Percentiles rank a stretch among this genome's conserved stretches.
phyloP scores from a whole-genome alignment of 2,329 filamentous ascomycete genomes.

The Cercospora sp. region DNA sequence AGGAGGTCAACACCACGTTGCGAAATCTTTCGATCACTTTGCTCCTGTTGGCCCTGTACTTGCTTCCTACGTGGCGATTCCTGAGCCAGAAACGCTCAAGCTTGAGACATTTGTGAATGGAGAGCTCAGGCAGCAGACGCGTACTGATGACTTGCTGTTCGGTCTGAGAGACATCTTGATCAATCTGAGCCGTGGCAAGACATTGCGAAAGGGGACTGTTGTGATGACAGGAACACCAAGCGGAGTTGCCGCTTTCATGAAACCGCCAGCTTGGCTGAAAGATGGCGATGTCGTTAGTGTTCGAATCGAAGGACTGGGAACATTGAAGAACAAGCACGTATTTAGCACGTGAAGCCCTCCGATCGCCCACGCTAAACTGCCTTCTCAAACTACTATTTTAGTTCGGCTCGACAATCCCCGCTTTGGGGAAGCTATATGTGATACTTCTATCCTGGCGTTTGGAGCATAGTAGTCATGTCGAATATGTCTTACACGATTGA shows the following conservation, averaged over 20 bases:
- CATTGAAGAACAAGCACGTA: neutral
- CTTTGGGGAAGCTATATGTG: neutral
- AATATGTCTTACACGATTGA: neutral
- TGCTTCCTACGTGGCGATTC: slow-evolving; percentile 47
- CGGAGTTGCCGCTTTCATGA: neutral
- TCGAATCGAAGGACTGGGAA: neutral
- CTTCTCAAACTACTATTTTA: neutral
- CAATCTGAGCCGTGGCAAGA: slow-evolving; percentile 40
- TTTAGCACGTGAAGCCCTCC: neutral
- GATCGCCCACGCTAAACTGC: neutral
- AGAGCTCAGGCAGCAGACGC: slow-evolving; percentile 47
- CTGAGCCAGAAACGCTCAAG: slow-evolving; percentile 44
- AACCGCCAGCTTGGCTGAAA: neutral
- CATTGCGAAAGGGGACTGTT: slow-evolving; percentile 36
- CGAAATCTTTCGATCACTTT: slow-evolving; percentile 60
- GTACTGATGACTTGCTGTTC: slow-evolving; percentile 48
- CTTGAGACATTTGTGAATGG: slow-evolving; percentile 55
- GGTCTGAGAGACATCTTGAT: slow-evolving; percentile 40
- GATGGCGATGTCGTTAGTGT: neutral
- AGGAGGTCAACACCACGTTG: slow-evolving; percentile 21
- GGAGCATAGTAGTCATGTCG: neutral
- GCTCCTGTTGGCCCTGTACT: slow-evolving; percentile 41
- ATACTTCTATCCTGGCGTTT: neutral
- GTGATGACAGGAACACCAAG: neutral
- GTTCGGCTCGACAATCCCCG: neutral